Evolutionary conservation across 2,329 filamentous ascomycete species (phyloP).

Genomic region (Pseudogymnoascus sp.): DNA sequence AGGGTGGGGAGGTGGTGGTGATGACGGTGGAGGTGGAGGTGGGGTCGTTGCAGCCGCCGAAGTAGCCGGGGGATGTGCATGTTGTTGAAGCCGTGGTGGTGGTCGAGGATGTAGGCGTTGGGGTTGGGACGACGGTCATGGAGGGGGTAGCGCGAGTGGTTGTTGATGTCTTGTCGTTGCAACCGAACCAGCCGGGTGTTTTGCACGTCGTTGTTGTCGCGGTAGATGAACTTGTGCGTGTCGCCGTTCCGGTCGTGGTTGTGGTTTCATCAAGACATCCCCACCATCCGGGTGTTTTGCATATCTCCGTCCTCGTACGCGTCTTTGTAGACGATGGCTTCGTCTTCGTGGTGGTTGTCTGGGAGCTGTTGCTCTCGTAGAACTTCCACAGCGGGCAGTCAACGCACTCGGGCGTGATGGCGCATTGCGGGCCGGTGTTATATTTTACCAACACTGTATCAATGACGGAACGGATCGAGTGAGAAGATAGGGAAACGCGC

Average conservation of each 20-base stretch:
- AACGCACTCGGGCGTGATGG: slow-evolving; percentile 67
- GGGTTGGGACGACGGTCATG: slow-evolving; percentile 21
- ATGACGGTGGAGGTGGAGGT: slow-evolving; percentile 30
- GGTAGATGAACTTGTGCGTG: slow-evolving; percentile 20
- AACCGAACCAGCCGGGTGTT: slow-evolving; percentile 39
- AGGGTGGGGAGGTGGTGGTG: too few species aligned
- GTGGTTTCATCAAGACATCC: slow-evolving; percentile 36
- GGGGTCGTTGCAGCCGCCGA: slow-evolving; percentile 41
- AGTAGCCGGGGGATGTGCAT: slow-evolving; percentile 37
- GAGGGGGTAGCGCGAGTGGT: slow-evolving; percentile 29
- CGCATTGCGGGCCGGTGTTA: slow-evolving; percentile 69
- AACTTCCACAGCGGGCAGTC: slow-evolving; percentile 94
- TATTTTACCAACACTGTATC: slow-evolving; percentile 79
- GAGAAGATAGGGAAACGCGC: slow-evolving; percentile 83
- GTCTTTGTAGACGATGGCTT: slow-evolving; percentile 35
- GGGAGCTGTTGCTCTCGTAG: slow-evolving; percentile 84
- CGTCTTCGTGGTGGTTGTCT: slow-evolving; percentile 55
- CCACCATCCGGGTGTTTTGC: slow-evolving; percentile 85
- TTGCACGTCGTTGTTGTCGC: slow-evolving; percentile 33
- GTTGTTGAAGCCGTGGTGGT: slow-evolving; percentile 25
- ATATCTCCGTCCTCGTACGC: slow-evolving; percentile 70
- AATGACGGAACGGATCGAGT: slow-evolving; percentile 84
- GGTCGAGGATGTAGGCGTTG: slow-evolving; percentile 20
- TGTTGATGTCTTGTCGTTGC: slow-evolving; percentile 40
- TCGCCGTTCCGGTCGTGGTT: slow-evolving; percentile 20